Evolutionary conservation across 768 basidiomycete genomes (phyloP).

Genomic region (Suillus weaverae): DNA sequence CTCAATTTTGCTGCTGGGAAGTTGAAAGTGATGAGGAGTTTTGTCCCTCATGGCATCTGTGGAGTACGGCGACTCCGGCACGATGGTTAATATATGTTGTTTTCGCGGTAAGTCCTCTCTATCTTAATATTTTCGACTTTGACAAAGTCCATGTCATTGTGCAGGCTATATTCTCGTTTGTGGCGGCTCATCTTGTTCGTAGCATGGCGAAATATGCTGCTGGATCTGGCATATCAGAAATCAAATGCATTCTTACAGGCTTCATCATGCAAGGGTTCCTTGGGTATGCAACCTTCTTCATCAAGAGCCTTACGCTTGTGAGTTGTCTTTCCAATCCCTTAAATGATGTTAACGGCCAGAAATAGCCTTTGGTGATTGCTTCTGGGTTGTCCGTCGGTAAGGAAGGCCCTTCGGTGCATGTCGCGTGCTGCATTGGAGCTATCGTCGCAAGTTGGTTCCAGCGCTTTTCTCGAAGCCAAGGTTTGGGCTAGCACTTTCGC

Average conservation of each 20-base stretch:
- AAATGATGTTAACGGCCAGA: slow-evolving; percentile 16
- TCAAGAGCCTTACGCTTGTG: slow-evolving; percentile 93
- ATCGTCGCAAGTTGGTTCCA: slow-evolving; percentile 84
- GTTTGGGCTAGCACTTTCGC: slow-evolving; percentile 42
- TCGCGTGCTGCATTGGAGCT: slow-evolving; percentile 91
- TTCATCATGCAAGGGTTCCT: slow-evolving; percentile 97
- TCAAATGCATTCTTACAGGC: slow-evolving; percentile 96
- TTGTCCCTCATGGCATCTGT: slow-evolving; percentile 91
- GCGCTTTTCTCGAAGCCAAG: slow-evolving; percentile 84
- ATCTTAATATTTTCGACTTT: neutral
- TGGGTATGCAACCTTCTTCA: slow-evolving; percentile 83
- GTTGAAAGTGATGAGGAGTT: slow-evolving; percentile 79
- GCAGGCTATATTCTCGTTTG: slow-evolving; percentile 79
- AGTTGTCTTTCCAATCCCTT: slow-evolving; percentile 28
- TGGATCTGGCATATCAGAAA: slow-evolving; percentile 97
- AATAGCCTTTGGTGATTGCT: slow-evolving; percentile 92
- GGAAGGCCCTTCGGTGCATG: slow-evolving; percentile 97
- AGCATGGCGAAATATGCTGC: slow-evolving; percentile 93
- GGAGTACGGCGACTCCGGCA: slow-evolving; percentile 71
- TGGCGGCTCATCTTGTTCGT: slow-evolving; percentile 86
- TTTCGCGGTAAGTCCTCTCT: slow-evolving; percentile 70
- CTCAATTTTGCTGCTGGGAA: slow-evolving; percentile 99
- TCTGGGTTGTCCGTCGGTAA: slow-evolving; percentile 97
- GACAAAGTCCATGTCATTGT: slow-evolving; percentile 8
- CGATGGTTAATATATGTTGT: slow-evolving; percentile 85